Percentiles rank a stretch among this genome's conserved stretches.
Evolutionary conservation across 208 protist genomes (phyloP).

Genomic region (Leishmania major): DNA sequence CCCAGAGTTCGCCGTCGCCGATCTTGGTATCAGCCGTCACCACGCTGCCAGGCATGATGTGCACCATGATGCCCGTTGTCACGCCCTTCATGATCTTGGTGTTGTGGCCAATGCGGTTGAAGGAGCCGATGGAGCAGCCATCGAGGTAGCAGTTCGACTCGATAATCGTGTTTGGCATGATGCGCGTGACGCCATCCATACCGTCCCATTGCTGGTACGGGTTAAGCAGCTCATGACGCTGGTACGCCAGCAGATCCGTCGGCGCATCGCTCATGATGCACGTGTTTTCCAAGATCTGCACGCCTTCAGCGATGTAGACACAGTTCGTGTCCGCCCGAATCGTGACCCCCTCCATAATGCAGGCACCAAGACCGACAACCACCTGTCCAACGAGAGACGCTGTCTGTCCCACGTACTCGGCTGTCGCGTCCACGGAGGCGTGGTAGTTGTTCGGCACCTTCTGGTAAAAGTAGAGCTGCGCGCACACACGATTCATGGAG

Average conservation of each 20-base stretch:
- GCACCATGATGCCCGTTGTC: conserved; percentile 88
- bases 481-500: conserved; percentile 87
- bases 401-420: conserved; percentile 86
- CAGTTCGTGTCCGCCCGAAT: conserved; percentile 86
- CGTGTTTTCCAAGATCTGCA: conserved; percentile 89
- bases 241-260: conserved; percentile 80
- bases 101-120: conserved; percentile 89
- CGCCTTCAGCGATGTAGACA: conserved; percentile 84
- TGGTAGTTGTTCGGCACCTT: conserved; percentile 92
- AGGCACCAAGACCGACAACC: conserved; percentile 66
- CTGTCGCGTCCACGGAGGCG: conserved; percentile 74
- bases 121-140: conserved; percentile 86
- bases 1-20: conserved; percentile 85
- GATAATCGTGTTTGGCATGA: conserved; percentile 87
- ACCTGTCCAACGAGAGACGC: conserved; percentile 84
- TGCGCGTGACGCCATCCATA: conserved; percentile 76
- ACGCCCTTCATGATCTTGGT: conserved; percentile 91
- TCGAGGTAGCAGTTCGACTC: conserved; percentile 90
- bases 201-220: conserved; percentile 91
- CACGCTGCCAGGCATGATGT: conserved; percentile 88
- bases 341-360: conserved; percentile 89
- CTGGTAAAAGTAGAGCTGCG: conserved; percentile 82
- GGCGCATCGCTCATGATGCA: conserved; percentile 89
- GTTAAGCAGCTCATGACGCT: conserved; percentile 85
- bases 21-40: conserved; percentile 85